Evolutionary conservation across 1,284 basidiomycete species (phyloP), one percentile per base, ranked within the genome.

Genomic region (Abortiporus biennis): DNA sequence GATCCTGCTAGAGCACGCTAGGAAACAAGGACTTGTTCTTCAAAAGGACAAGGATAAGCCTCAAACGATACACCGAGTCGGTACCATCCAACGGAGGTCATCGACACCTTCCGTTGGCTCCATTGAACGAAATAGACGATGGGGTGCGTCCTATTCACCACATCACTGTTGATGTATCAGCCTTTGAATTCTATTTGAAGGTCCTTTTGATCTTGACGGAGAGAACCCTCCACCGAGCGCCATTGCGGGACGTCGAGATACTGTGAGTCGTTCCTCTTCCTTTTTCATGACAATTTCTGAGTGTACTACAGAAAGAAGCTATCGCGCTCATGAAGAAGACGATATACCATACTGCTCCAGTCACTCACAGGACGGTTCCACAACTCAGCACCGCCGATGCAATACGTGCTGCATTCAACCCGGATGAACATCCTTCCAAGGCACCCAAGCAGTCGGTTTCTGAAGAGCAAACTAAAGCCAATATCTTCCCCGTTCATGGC

Each of bases 201-300:
- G 76, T 0, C 77, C 76, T 1, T 56, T 80, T 35, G 78, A 80
- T 54, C 55, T 80, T 11, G 71, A 69, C 6, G 68, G 74, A 15
- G 81, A 85, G 55, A 58, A 55, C 5, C 80, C 80, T 6, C 80
- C 81, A 6, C 69, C 77, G 1, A 76, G 69, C 41, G 78, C 79
- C 1, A 82, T 86, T 44, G 80, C 76, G 2, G 75, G 68, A 13
- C 65, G 81, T 36, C 64, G 69, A 29, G 80, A 84, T 53, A 84
- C 79, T 19, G 78, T 74, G 45, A 43, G 72, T 45, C 5, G 32
- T 22, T 3, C 27, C 27, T 33, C n/a, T 17, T 31, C 20, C 30
- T 13, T 35, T 38, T 15, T 5, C 30, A 22, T 15, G n/a, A 5
- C 13, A 13, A 34, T 38, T 21, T 39, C 42, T 43, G 27, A 47